Percentiles rank a stretch among this genome's conserved stretches.
Conservation (phyloP, 306 rosid species). For the Pterocarpus santalinus region DNA sequence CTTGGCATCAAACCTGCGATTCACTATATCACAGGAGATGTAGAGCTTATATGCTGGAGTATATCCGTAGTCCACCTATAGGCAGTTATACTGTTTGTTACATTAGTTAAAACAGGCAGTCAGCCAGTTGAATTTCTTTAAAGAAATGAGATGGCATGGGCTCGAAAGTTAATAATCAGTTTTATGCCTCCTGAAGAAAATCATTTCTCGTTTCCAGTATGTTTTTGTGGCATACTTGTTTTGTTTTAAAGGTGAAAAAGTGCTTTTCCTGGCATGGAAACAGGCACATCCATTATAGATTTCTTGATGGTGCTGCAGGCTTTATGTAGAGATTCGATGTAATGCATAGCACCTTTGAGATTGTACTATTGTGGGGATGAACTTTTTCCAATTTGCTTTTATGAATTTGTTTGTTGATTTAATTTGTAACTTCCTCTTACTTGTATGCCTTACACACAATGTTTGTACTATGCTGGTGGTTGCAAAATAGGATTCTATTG, state of each 20-base stretch:
- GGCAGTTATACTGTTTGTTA: conserved; percentile 15
- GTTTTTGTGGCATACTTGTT: conserved; percentile 4
- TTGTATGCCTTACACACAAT: conserved; percentile 41
- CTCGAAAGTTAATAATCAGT: neutral
- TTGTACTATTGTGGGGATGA: neutral
- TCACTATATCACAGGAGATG: conserved; percentile 19
- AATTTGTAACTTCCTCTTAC: conserved; percentile 37
- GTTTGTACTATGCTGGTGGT: conserved; percentile 36
- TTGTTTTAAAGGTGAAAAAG: neutral
- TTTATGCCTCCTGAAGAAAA: conserved; percentile 14
- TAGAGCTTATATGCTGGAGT: neutral
- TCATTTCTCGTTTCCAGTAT: neutral
- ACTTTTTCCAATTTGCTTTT: conserved; percentile 7
- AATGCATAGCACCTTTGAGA: conserved; percentile 23
- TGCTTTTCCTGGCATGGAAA: conserved; percentile 14
- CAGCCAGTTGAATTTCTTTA: conserved; percentile 17
- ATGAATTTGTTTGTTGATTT: conserved; percentile 14
- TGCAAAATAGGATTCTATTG: conserved; percentile 11
- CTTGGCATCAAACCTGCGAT: conserved; percentile 27
- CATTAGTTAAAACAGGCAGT: neutral
- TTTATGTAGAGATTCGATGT: conserved; percentile 18
- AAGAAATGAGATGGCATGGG: neutral
- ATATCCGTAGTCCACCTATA: neutral
- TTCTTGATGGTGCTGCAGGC: conserved; percentile 22
- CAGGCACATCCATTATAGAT: neutral